A percentile compares a stretch with the other conserved stretches of the same genome.
Conservation (phyloP, 2,329 filamentous ascomycete species). For the Colletotrichum trifolii region DNA sequence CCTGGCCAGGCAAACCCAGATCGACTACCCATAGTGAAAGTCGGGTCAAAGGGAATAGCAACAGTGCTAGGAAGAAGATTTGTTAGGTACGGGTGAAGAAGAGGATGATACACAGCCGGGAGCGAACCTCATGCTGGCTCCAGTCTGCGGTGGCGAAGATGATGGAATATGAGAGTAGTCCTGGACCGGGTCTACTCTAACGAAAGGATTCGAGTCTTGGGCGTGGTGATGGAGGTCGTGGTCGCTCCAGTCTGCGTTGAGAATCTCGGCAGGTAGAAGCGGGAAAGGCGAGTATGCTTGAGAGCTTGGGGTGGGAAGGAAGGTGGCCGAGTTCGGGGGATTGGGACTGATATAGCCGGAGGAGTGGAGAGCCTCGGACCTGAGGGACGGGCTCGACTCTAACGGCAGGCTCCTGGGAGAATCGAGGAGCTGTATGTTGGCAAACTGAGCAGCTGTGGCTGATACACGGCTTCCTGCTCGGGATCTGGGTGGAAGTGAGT, state of each 20-base stretch:
- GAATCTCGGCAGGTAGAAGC: conserved; percentile 41
- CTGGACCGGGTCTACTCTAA: conserved; percentile 48
- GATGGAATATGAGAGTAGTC: conserved; percentile 40
- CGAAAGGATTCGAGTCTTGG: conserved; percentile 40
- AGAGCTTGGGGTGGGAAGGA: conserved; percentile 40
- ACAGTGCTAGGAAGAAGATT: conserved; percentile 51
- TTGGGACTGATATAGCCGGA: conserved; percentile 43
- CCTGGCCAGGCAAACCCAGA: conserved; percentile 64
- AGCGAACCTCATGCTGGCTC: conserved; percentile 51
- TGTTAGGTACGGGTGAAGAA: conserved; percentile 29
- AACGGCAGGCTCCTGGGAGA: conserved; percentile 40
- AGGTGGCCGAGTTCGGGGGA: conserved; percentile 41
- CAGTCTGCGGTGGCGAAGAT: conserved; percentile 37
- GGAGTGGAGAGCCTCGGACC: conserved; percentile 40
- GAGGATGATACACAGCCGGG: conserved; percentile 36
- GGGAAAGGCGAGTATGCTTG: conserved; percentile 44
- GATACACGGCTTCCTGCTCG: conserved; percentile 45
- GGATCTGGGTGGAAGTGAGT: conserved; percentile 50
- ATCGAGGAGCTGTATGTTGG: conserved; percentile 42
- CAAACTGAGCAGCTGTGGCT: conserved; percentile 42
- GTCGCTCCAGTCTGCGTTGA: conserved; percentile 47
- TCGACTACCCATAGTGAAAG: conserved; percentile 63
- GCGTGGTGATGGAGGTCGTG: conserved; percentile 36
- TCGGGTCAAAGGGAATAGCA: conserved; percentile 62
- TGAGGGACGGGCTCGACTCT: conserved; percentile 40